Conservation (phyloP, 768 basidiomycete species). For the Fibroporia radiculosa region DNA sequence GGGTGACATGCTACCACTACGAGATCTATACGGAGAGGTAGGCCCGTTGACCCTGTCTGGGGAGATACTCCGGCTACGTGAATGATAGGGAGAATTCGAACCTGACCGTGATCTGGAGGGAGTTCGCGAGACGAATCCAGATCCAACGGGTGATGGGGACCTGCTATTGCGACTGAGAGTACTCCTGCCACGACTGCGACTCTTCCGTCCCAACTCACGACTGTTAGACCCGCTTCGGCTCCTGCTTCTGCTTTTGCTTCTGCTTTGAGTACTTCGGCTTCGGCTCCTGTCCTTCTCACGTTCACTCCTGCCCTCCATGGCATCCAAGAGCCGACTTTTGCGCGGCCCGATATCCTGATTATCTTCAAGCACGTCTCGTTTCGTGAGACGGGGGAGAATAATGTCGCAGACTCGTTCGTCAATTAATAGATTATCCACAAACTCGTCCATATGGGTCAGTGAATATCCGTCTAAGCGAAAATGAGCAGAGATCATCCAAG, state of each 20-base stretch:
- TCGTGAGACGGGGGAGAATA: conserved; percentile 84
- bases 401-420: conserved; percentile 96
- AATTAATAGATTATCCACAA: conserved; percentile 71
- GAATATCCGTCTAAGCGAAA: conserved; percentile 67
- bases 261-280: conserved; percentile 27
- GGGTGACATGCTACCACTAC: conserved; percentile 29
- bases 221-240: conserved; percentile 21
- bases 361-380: conserved; percentile 85
- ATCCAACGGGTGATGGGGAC: conserved; percentile 39
- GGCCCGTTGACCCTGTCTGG: conserved; percentile 28
- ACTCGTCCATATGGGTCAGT: conserved; percentile 88
- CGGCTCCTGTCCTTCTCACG: conserved; percentile 34
- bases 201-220: conserved; percentile 16
- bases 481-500: neutral
- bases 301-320: conserved; percentile 71
- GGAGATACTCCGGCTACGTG: conserved; percentile 54
- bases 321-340: conserved; percentile 80
- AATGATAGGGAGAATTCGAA: conserved; percentile 35
- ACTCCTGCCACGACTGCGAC: conserved; percentile 1
- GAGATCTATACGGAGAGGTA: conserved; percentile 21
- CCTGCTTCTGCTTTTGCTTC: conserved; percentile 19
- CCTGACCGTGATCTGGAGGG: conserved; percentile 46
- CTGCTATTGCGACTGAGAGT: conserved; percentile 6
- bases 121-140: conserved; percentile 60
- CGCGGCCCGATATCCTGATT: conserved; percentile 82